Percentiles rank a stretch among this genome's conserved stretches.
phyloP scores from a whole-genome alignment of 2,329 filamentous ascomycete species.

The Parascedosporium putredinis region DNA sequence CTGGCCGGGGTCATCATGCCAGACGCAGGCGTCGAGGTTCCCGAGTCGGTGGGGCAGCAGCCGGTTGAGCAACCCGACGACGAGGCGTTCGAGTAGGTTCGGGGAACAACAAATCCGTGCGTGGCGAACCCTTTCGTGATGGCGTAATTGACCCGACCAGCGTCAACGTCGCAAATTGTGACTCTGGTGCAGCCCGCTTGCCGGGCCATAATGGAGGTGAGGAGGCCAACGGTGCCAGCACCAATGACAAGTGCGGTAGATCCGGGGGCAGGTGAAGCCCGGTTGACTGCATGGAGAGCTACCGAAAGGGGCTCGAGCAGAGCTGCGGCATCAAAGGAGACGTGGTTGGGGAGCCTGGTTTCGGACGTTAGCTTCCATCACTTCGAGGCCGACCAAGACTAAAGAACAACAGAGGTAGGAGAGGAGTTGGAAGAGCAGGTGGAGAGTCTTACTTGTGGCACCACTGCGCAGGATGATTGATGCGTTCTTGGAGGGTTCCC shows the following conservation, averaged over 20 bases:
- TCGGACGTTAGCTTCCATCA: no score
- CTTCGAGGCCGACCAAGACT: no score
- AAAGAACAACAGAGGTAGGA: no score
- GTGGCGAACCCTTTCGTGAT: slow-evolving; percentile 49
- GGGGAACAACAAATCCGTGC: slow-evolving; percentile 44
- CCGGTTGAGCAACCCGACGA: slow-evolving; percentile 36
- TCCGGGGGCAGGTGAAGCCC: slow-evolving; percentile 39
- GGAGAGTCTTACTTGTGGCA: slow-evolving; percentile 40
- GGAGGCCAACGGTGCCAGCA: slow-evolving; percentile 51
- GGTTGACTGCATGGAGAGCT: slow-evolving; percentile 50
- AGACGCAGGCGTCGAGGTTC: slow-evolving; percentile 4
- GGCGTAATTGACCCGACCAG: slow-evolving; percentile 49
- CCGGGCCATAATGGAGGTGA: slow-evolving; percentile 52
- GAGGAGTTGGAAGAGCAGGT: no score
- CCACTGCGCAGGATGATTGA: slow-evolving; percentile 51
- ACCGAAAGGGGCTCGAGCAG: slow-evolving; percentile 53
- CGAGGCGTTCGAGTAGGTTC: slow-evolving; percentile 30
- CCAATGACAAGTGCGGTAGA: slow-evolving; percentile 54
- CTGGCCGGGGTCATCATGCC: slow-evolving; percentile 33
- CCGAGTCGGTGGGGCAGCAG: slow-evolving; percentile 19
- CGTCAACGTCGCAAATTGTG: slow-evolving; percentile 50
- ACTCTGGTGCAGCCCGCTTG: slow-evolving; percentile 49
- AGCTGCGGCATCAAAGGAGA: slow-evolving; percentile 49
- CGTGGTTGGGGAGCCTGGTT: slow-evolving; percentile 45
- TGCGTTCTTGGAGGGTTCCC: slow-evolving; percentile 52